phyloP scores from a whole-genome alignment of 2,329 filamentous ascomycete genomes.

The Paecilomyces variotii region DNA sequence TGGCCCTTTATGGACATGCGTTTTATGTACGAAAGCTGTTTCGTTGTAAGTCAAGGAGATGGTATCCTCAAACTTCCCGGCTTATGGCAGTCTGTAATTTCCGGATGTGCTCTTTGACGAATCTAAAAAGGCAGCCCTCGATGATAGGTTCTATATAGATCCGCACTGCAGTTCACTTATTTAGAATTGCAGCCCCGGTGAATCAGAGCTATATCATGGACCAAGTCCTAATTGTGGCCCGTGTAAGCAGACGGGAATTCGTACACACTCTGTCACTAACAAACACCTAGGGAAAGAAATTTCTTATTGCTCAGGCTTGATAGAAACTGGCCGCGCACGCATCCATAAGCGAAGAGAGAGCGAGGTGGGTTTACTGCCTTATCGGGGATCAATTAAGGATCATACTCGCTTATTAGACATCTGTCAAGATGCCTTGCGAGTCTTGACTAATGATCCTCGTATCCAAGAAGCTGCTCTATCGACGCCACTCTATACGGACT shows the following conservation, averaged over 20 bases:
- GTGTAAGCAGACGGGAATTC: slow-evolving; percentile 19
- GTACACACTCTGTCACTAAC: too few species aligned
- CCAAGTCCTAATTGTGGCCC: slow-evolving; percentile 28
- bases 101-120: slow-evolving; percentile 1
- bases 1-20: slow-evolving; percentile 23
- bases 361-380: slow-evolving; percentile 17
- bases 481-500: slow-evolving; percentile 20
- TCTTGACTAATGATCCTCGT: slow-evolving; percentile 16
- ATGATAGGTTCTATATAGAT: slow-evolving; percentile 25
- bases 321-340: slow-evolving; percentile 31
- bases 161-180: slow-evolving; percentile 23
- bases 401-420: slow-evolving; percentile 26
- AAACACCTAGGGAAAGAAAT: too few species aligned
- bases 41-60: slow-evolving; percentile 13
- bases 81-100: slow-evolving; percentile 21
- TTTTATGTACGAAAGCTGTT: slow-evolving; percentile 10
- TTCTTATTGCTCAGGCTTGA: slow-evolving; percentile 26
- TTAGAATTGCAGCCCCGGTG: slow-evolving; percentile 11
- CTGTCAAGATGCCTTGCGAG: slow-evolving; percentile 17
- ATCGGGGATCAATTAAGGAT: slow-evolving; percentile 27
- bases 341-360: slow-evolving; percentile 18
- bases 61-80: slow-evolving; percentile 18
- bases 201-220: slow-evolving; percentile 23
- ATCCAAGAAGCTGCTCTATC: slow-evolving; percentile 17
- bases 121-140: slow-evolving; percentile 15